Conservation (phyloP, 2,329 filamentous ascomycete genomes). For the Aspergillus caelatus region DNA sequence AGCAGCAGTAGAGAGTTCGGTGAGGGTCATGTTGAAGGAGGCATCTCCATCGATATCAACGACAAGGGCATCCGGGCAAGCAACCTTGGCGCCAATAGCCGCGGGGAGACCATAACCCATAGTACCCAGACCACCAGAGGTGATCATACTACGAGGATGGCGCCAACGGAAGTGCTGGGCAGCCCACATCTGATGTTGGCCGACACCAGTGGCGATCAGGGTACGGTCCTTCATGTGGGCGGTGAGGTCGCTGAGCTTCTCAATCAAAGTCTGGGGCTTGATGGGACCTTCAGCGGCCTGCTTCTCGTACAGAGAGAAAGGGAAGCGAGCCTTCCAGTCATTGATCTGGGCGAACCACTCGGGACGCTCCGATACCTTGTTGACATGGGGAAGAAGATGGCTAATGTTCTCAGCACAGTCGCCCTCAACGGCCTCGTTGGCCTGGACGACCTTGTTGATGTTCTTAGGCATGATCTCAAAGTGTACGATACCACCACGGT, state of each 20-base stretch:
- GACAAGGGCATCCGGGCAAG: slow-evolving; percentile 77
- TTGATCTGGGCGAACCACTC: slow-evolving; percentile 91
- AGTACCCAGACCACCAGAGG: slow-evolving; percentile 89
- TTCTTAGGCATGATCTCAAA: slow-evolving; percentile 99
- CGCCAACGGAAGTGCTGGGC: slow-evolving; percentile 97
- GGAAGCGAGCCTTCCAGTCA: slow-evolving; percentile 89
- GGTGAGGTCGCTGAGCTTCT: slow-evolving; percentile 84
- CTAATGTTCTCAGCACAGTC: slow-evolving; percentile 81
- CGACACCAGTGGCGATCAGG: slow-evolving; percentile 90
- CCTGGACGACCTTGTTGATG: slow-evolving; percentile 99
- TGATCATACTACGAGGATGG: slow-evolving; percentile 89
- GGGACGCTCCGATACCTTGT: slow-evolving; percentile 66
- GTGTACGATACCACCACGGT: slow-evolving; percentile 90
- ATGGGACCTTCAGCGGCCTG: slow-evolving; percentile 76
- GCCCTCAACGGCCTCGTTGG: slow-evolving; percentile 91
- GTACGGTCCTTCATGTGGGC: slow-evolving; percentile 78
- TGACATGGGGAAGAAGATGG: slow-evolving; percentile 72
- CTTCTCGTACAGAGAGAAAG: slow-evolving; percentile 78
- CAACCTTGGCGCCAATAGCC: slow-evolving; percentile 93
- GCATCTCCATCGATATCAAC: slow-evolving; percentile 97
- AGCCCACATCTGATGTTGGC: slow-evolving; percentile 98
- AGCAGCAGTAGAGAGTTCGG: slow-evolving; percentile 86
- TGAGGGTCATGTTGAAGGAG: slow-evolving; percentile 99
- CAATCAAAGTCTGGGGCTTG: slow-evolving; percentile 92
- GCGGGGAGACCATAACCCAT: slow-evolving; percentile 96